Evolutionary conservation across 345 rosid genomes (phyloP), one percentile per base, ranked within the genome.

Genomic region (Bruguiera sexangula): DNA sequence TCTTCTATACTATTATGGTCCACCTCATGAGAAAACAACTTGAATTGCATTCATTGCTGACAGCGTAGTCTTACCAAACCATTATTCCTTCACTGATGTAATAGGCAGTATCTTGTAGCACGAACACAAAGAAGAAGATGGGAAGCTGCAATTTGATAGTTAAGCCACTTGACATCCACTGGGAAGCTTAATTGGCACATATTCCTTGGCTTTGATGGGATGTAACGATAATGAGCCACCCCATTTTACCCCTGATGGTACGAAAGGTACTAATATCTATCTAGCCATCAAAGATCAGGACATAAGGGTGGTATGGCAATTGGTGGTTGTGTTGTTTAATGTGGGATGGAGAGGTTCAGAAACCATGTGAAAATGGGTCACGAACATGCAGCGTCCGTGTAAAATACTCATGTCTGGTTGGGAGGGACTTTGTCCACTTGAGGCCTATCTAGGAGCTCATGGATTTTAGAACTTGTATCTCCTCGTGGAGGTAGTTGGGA

Each of bases 301-400:
- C 50, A 26, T 29, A 54, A 60, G 67, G 69, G 56, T 51, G 55
- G 48, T 29, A 43, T 31, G 19, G 66, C 32, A 66, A 66, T 61
- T 51, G 24, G 22, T 48, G 30, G 27, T 1, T 16, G 16, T 3
- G 22, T 43, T 29, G 48, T 60, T 68, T 30, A 64, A 74, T 51
- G 50, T 62, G 67, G 59, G 76, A 66, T 71, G 76, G 73, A 61
- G 69, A 30, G 67, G 68, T 43, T 74, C 84, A 73, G 86, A 79
- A 71, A 72, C 81, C 94, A 88, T 78, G 96, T 88, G 96, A 78
- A 78, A 78, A 81, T 65, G 67, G 79, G 79, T 76, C 65, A 43
- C 48, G 85, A 83, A 81, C 86, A 80, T 83, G 88, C 69, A 81
- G 79, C 75, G 76, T 75, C 88, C 88, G 70, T 84, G 87, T 84